Percentiles rank a stretch among this genome's conserved stretches.
These are phyloP conservation scores for Phialophora expanda DNA, from an alignment of 2,329 filamentous ascomycete species.

Conservation along the genomic window DNA sequence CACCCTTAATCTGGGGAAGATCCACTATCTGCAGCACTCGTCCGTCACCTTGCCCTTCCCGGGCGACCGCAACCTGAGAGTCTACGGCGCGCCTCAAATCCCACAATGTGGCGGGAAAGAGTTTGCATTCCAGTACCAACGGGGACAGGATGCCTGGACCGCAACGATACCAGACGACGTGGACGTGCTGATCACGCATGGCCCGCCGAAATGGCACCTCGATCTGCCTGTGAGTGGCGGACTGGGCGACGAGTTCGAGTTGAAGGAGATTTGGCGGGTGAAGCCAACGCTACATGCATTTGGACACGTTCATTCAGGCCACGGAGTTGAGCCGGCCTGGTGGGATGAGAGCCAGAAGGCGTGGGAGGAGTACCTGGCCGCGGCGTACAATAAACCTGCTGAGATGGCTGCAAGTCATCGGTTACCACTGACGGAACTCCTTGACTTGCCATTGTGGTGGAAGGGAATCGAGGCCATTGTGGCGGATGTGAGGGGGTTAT, in stretches of 20 bases:
- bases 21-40: conserved; percentile 78
- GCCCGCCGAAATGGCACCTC: conserved; percentile 74
- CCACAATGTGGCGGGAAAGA: conserved; percentile 73
- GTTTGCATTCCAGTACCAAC: conserved; percentile 78
- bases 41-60: conserved; percentile 67
- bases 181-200: conserved; percentile 82
- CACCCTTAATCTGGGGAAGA: conserved; percentile 66
- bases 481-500: conserved; percentile 60
- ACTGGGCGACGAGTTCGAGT: conserved; percentile 72
- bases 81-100: conserved; percentile 84
- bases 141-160: conserved; percentile 71
- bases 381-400: conserved; percentile 41
- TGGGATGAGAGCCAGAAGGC: conserved; percentile 75
- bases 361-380: conserved; percentile 68
- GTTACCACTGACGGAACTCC: conserved; percentile 46
- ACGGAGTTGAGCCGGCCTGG: conserved; percentile 71
- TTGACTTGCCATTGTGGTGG: conserved; percentile 54
- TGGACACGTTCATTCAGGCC: conserved; percentile 80
- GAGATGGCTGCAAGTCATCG: conserved; percentile 37
- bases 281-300: conserved; percentile 79
- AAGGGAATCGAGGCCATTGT: conserved; percentile 58
- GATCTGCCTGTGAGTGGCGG: conserved; percentile 59
- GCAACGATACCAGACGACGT: conserved; percentile 72
- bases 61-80: conserved; percentile 63
- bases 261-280: conserved; percentile 74